Conservation (phyloP, 164 flowering plant genomes). For the Aristolochia fimbriata region DNA sequence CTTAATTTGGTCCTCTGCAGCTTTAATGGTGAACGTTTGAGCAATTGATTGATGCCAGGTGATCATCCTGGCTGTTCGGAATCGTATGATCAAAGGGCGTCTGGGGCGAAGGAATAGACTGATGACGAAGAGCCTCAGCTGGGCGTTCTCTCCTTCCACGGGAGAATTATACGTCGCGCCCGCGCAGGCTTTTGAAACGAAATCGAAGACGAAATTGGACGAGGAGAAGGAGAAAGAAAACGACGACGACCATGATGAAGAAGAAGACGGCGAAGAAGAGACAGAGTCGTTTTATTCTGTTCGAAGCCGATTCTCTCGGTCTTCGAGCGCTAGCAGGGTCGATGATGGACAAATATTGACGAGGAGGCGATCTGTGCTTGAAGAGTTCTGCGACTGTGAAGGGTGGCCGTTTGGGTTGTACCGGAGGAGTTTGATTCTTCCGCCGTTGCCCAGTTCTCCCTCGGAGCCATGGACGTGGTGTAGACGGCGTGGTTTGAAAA, state of each 20-base stretch:
- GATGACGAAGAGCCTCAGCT: conserved; percentile 26
- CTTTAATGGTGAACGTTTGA: too few relatives aligned
- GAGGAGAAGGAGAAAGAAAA: neutral
- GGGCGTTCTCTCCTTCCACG: conserved; percentile 32
- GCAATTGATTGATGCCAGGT: conserved; percentile 20
- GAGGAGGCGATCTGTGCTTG: conserved; percentile 29
- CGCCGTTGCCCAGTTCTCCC: conserved; percentile 80
- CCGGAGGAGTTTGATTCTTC: conserved; percentile 57
- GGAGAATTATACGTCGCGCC: conserved; percentile 25
- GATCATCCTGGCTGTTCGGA: conserved; percentile 44
- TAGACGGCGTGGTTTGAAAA: conserved; percentile 15
- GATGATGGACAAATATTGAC: conserved; percentile 13
- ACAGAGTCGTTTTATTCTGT: conserved; percentile 35
- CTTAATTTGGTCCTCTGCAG: too few relatives aligned
- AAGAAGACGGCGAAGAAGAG: conserved; percentile 1
- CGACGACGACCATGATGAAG: neutral
- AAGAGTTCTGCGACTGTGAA: conserved; percentile 51
- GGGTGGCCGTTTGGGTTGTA: conserved; percentile 93
- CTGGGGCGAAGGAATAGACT: conserved; percentile 27
- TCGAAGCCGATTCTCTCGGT: conserved; percentile 31
- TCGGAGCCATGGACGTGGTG: conserved; percentile 84
- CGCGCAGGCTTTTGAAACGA: conserved; percentile 5
- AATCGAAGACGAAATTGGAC: neutral
- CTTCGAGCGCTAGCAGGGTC: conserved; percentile 20
- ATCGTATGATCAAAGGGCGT: conserved; percentile 50